These are phyloP conservation scores for Trichoderma cornu-damae DNA, from an alignment of 2,329 filamentous ascomycete species.

Conservation along the genomic window DNA sequence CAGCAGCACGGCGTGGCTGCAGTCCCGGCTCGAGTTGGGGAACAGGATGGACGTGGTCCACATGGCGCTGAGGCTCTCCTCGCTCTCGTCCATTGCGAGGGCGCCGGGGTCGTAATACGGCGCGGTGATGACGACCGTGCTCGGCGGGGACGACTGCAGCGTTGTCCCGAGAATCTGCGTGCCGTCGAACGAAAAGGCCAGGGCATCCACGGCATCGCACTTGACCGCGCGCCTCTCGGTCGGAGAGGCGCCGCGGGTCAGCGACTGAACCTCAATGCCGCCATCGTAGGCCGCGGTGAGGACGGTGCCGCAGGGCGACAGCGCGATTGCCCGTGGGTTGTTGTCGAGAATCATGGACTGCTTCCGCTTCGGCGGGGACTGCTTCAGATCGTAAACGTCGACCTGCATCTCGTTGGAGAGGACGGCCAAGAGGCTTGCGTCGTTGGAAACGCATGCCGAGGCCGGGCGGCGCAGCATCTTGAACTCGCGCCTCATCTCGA, in stretches of 20 bases:
- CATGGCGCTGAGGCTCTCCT: slow-evolving; percentile 65
- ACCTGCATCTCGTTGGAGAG: slow-evolving; percentile 78
- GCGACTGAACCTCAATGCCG: slow-evolving; percentile 80
- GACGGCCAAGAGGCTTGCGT: slow-evolving; percentile 71
- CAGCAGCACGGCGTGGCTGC: slow-evolving; percentile 69
- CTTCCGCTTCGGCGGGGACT: slow-evolving; percentile 61
- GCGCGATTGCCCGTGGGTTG: slow-evolving; percentile 68
- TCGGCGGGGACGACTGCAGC: slow-evolving; percentile 56
- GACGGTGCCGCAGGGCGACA: slow-evolving; percentile 77
- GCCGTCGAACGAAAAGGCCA: slow-evolving; percentile 72
- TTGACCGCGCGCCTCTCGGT: slow-evolving; percentile 72
- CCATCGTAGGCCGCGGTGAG: slow-evolving; percentile 80
- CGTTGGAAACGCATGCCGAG: slow-evolving; percentile 72
- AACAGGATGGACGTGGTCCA: slow-evolving; percentile 86
- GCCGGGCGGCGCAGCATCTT: slow-evolving; percentile 72
- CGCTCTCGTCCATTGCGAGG: slow-evolving; percentile 59
- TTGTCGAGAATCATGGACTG: slow-evolving; percentile 74
- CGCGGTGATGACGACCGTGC: slow-evolving; percentile 70
- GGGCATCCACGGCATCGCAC: slow-evolving; percentile 67
- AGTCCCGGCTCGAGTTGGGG: slow-evolving; percentile 72
- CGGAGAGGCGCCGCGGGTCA: slow-evolving; percentile 57
- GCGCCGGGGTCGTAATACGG: slow-evolving; percentile 73
- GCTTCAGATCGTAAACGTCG: slow-evolving; percentile 71
- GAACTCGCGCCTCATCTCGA: slow-evolving; percentile 68
- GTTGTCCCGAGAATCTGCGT: slow-evolving; percentile 75